Percentiles rank a stretch among this genome's conserved stretches.
Conservation (phyloP, 2,329 filamentous ascomycete species). For the Bertia moriformis region DNA sequence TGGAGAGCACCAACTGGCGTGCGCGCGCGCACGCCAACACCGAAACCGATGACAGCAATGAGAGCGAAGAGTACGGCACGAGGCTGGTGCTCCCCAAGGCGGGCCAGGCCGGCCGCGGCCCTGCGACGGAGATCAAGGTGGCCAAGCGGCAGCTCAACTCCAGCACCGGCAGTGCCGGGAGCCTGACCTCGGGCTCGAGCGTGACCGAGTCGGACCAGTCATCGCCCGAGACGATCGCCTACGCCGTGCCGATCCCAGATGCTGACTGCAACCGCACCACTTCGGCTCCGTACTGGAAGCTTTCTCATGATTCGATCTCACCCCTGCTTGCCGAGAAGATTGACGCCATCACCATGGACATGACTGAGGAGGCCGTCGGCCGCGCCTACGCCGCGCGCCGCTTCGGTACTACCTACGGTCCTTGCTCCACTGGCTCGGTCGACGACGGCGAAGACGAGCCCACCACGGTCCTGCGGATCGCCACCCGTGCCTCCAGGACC, state of each 20-base stretch:
- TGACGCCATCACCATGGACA: neutral
- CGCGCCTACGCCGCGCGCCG: neutral
- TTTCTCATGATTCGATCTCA: neutral
- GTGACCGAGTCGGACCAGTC: neutral
- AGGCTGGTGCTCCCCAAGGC: no score
- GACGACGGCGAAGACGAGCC: neutral
- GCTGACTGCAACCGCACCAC: neutral
- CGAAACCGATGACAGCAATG: no score
- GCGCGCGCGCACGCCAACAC: neutral
- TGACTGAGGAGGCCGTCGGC: neutral
- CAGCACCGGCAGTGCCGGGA: neutral
- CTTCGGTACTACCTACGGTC: neutral
- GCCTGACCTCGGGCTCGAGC: neutral
- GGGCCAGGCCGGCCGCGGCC: no score
- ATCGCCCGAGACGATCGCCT: neutral
- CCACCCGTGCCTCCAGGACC: neutral
- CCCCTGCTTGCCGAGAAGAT: neutral
- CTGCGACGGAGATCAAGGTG: no score
- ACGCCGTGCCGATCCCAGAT: neutral
- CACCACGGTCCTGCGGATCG: neutral
- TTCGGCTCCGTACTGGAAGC: neutral
- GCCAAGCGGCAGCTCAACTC: neutral
- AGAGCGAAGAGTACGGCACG: no score
- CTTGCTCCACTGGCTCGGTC: neutral
- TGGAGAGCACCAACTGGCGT: neutral